Evolutionary conservation across 2,329 filamentous ascomycete genomes (phyloP), one percentile per base, ranked within the genome.

Genomic region (Mollisiaceae sp.): DNA sequence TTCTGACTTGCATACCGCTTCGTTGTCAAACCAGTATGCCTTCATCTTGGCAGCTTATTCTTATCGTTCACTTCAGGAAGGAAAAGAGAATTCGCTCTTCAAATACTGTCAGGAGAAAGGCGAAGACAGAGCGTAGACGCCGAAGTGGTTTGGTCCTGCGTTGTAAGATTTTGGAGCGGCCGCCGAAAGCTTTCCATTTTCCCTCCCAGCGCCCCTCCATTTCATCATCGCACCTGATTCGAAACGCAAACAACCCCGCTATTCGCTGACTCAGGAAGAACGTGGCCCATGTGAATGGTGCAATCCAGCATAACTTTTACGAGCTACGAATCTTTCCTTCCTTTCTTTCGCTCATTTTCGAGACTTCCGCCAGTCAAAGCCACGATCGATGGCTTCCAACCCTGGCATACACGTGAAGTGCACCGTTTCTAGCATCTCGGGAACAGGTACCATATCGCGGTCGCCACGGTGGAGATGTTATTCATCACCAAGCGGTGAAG

Each of bases 1-100:
- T 52, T 54, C 47, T 52, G 56, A 39, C 66, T 67, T 47, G 24
- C 79, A 64, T 83, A 89, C 87, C 61, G 83, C 82, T 69, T 83
- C 77, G 78, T 91, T 90, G 77, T 91, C 89, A 78, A 83, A 91
- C 85, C 86, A 91, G 79, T 91, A 91, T 69, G 89, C 89, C 76
- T 83, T 89, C 89, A 91, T 91, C 63, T 70, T 85, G 72, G 38
- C 41, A 22, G 52, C 11, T 54, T 50, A 50, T 35, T 35, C 36
- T 57, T 15, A 9, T 14, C 22, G 12, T 60, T 47, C 15, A 32
- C 50, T 54, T 54, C 14, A 15, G 22, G 22, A 6, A 4, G 50
- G 22, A 32, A 2, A 6, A 35, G 57, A 35, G 11, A 35, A 50
- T 47, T 20, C 15, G 43, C 14, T 9, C 12, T 47, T 47, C 35